Evolutionary conservation across 306 rosid genomes (phyloP).

Genomic region (Lathyrus sativus): DNA sequence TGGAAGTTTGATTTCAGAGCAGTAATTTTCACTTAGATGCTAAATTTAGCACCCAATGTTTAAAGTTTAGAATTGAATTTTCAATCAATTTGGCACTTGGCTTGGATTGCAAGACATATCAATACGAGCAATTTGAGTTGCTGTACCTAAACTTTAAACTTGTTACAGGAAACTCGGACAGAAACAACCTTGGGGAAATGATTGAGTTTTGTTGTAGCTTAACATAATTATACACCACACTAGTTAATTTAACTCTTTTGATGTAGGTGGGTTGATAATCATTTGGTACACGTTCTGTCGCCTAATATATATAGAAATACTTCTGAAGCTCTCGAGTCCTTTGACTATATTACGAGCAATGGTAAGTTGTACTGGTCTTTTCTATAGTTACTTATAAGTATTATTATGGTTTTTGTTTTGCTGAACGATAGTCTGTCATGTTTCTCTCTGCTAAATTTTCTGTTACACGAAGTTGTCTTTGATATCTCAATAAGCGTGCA

Average conservation of each 20-base stretch:
- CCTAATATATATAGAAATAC: slow-evolving; percentile 90
- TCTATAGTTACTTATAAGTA: not conserved
- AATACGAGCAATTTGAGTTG: slow-evolving; percentile 18
- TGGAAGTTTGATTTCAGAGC: slow-evolving; percentile 29
- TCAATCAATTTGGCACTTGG: not conserved
- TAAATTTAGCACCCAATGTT: slow-evolving; percentile 20
- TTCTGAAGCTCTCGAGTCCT: slow-evolving; percentile 88
- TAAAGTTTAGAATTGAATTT: not conserved
- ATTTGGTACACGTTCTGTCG: slow-evolving; percentile 86
- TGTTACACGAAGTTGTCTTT: slow-evolving; percentile 11
- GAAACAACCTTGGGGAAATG: not conserved
- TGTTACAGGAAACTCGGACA: slow-evolving; percentile 11
- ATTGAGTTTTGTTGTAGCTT: slow-evolving; percentile 21
- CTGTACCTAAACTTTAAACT: slow-evolving; percentile 12
- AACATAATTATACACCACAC: slow-evolving; percentile 20
- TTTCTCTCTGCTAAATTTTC: slow-evolving; percentile 14
- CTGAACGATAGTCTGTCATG: not conserved
- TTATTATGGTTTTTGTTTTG: not conserved
- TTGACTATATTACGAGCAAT: slow-evolving; percentile 88
- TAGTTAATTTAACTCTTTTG: slow-evolving; percentile 35
- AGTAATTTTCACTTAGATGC: slow-evolving; percentile 24
- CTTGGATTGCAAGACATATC: slow-evolving; percentile 3
- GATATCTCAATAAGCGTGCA: slow-evolving; percentile 7
- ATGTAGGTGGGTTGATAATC: slow-evolving; percentile 92
- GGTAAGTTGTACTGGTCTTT: slow-evolving; percentile 50